Conservation (phyloP, 176 grass and related monocot genomes). For the Secale cereale region DNA sequence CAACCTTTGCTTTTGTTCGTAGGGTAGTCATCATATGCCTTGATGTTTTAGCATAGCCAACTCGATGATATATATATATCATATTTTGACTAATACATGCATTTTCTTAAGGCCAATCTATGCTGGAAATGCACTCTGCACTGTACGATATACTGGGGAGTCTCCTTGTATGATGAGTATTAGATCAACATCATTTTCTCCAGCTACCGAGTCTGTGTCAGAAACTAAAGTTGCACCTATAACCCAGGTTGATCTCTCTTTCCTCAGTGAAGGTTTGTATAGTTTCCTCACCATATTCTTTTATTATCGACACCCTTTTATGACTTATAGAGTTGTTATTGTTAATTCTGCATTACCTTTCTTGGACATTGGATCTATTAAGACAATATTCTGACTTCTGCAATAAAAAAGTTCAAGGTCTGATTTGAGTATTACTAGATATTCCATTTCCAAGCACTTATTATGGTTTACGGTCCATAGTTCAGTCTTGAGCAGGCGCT, state of each 20-base stretch:
- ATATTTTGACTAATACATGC: neutral
- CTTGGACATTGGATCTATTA: neutral
- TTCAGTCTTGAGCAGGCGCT: neutral
- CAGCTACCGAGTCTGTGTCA: slow-evolving; percentile 30
- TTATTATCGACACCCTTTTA: neutral
- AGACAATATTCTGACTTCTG: neutral
- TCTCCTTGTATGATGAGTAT: slow-evolving; percentile 88
- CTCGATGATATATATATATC: neutral
- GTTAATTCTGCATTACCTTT: neutral
- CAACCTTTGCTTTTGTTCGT: neutral
- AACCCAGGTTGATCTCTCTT: slow-evolving; percentile 86
- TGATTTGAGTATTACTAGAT: neutral
- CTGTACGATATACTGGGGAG: slow-evolving; percentile 64
- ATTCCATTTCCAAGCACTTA: neutral
- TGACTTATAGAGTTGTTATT: neutral
- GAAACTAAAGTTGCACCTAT: slow-evolving; percentile 64
- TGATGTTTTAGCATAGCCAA: neutral
- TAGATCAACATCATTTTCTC: slow-evolving; percentile 84
- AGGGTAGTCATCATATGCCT: neutral
- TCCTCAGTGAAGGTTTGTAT: slow-evolving; percentile 82
- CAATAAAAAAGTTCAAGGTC: neutral
- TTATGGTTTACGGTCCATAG: neutral
- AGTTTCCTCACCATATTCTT: slow-evolving; percentile 26
- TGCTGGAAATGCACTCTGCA: slow-evolving; percentile 98
- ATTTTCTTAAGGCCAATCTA: slow-evolving; percentile 77